A percentile compares a stretch with the other conserved stretches of the same genome.
Evolutionary conservation across 1,139 yeast species (phyloP).

Genomic region (Williopsis jadinii): DNA sequence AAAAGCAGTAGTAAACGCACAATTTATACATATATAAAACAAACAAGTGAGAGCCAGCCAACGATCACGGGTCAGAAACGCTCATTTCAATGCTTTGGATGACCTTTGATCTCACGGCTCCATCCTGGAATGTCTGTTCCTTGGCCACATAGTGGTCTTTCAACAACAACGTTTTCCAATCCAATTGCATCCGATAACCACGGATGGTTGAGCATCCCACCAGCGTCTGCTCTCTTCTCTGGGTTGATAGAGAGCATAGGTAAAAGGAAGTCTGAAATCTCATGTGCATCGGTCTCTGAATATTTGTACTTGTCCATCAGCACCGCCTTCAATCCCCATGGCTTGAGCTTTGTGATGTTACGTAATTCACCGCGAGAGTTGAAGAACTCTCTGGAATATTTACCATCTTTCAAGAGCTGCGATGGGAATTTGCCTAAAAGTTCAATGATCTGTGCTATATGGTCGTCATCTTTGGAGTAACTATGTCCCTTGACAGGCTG

Average conservation of each 20-base stretch:
- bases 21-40: too few relatives aligned
- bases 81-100: conserved; percentile 17
- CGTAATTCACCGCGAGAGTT: conserved; percentile 45
- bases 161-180: conserved; percentile 43
- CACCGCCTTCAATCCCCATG: conserved; percentile 60
- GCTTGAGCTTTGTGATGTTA: conserved; percentile 53
- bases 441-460: conserved; percentile 68
- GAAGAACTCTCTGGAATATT: conserved; percentile 45
- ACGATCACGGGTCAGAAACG: not conserved
- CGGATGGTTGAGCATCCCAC: conserved; percentile 67
- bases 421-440: conserved; percentile 53
- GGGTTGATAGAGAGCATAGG: conserved; percentile 69
- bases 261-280: conserved; percentile 51
- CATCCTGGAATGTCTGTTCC: conserved; percentile 68
- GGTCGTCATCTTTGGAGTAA: conserved; percentile 66
- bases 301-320: conserved; percentile 54
- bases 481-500: conserved; percentile 48
- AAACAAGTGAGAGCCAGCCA: too few relatives aligned
- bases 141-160: conserved; percentile 48
- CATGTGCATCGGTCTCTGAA: conserved; percentile 39
- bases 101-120: conserved; percentile 27
- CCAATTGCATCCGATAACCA: conserved; percentile 63
- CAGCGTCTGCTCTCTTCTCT: conserved; percentile 66
- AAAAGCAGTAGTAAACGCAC: too few relatives aligned
- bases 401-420: conserved; percentile 41